Evolutionary conservation across 208 protist genomes (phyloP), one percentile per base, ranked within the genome.

Genomic region (Trypanosoma platydactyli): DNA sequence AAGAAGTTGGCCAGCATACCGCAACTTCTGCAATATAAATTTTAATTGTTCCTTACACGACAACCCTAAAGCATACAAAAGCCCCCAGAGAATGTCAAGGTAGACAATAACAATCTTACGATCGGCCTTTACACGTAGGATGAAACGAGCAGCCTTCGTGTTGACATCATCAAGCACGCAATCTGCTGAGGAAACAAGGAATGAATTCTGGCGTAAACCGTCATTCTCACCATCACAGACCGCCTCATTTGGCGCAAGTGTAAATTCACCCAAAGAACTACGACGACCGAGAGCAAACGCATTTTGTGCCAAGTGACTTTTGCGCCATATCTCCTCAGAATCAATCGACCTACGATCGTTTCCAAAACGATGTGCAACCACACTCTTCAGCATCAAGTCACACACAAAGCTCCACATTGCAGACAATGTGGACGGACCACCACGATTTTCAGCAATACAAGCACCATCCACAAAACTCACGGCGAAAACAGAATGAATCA

Each of bases 371-470:
- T 46, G 52, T 4, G 46, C n/a, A 1, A n/a, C 29, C 11, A 24
- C 35, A 2, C 63, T 40, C 49, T 75, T 75, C 52, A 75, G n/a
- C 1, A 40, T 46, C 13, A 56, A 44, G 45, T 73, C 67, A 38
- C 62, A 80, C 44, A 80, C 30, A 55, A 67, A 57, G 5, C 9
- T 52, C 74, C 74, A 80, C 57, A 80, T 58, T 42, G 30, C 74
- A 9, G 62, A 2, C 15, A 71, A 7, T 9, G 53, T 68, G 48
- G 35, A n/a, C 5, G 57, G 62, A 11, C 68, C 74, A n/a, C 63
- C 74, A 12, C 60, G 24, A 44, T 80, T 80, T 58, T 80, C 74
- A 24, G 74, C 44, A 0, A 73, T 55, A 30, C 73, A 78, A 30
- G 66, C 48, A 7, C 61, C 56, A 58, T 59, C 49, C 30, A 35